Conservation (phyloP, 805 yeast genomes). For the Starmerella apis region DNA sequence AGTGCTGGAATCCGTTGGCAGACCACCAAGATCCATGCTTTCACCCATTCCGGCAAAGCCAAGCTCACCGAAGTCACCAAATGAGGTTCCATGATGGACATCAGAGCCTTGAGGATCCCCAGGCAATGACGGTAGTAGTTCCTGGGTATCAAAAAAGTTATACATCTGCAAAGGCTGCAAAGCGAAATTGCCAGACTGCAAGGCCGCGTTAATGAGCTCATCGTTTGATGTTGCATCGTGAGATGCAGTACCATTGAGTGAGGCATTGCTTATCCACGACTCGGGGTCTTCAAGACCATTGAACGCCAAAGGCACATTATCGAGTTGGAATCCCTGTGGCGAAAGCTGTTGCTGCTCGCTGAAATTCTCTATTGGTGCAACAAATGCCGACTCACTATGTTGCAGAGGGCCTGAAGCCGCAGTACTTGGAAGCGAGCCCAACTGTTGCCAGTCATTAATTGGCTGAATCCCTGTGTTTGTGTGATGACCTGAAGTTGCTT, state of each 20-base stretch:
- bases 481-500: too few species aligned
- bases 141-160: slow-evolving; percentile 15
- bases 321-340: slow-evolving; percentile 14
- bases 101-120: neutral
- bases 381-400: neutral
- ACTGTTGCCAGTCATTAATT: neutral
- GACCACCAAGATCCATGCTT: neutral
- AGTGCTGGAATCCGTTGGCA: neutral
- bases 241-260: neutral
- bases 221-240: neutral
- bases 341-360: neutral
- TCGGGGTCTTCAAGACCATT: slow-evolving; percentile 22
- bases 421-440: too few species aligned
- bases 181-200: slow-evolving; percentile 8
- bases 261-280: slow-evolving; percentile 7
- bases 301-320: slow-evolving; percentile 21
- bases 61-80: neutral
- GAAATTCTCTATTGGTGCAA: neutral
- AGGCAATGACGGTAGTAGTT: slow-evolving; percentile 1
- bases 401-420: neutral
- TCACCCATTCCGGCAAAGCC: neutral
- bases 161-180: slow-evolving; percentile 21
- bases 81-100: neutral
- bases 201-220: neutral
- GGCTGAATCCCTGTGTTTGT: too few species aligned